phyloP scores from a whole-genome alignment of 1,284 basidiomycete genomes.

The Mrakiaceae sp. region DNA sequence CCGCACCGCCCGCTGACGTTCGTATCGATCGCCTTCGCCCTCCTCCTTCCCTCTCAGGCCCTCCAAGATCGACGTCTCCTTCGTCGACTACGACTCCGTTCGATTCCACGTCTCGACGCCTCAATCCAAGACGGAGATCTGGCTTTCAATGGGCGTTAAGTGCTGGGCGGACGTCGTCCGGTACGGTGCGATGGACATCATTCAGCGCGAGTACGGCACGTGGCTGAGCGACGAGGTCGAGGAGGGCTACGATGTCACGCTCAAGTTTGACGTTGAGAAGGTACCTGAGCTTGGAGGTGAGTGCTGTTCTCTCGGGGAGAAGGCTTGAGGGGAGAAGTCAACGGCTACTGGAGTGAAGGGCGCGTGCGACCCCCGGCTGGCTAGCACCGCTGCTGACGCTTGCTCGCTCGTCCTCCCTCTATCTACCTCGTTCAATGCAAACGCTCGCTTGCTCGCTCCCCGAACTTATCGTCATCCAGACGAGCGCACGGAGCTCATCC shows the following conservation, averaged over 20 bases:
- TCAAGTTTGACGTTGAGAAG: constrained; percentile 77
- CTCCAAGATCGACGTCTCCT: constrained; percentile 79
- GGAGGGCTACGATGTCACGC: constrained; percentile 74
- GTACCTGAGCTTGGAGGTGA: constrained; percentile 66
- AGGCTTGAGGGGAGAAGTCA: no score
- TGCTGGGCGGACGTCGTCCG: constrained; percentile 90
- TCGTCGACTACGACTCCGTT: constrained; percentile 96
- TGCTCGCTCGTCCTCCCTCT: not conserved
- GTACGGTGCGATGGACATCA: constrained; percentile 72
- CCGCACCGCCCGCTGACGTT: not conserved
- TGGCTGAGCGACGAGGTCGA: constrained; percentile 43
- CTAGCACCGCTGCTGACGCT: no score
- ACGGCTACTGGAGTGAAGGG: no score
- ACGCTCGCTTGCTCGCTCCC: not conserved
- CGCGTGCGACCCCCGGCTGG: no score
- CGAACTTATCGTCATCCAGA: constrained; percentile 41
- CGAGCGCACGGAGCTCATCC: constrained; percentile 64
- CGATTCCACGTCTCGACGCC: constrained; percentile 86
- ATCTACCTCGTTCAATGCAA: not conserved
- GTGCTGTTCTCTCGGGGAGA: constrained; percentile 24
- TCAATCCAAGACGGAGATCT: constrained; percentile 60
- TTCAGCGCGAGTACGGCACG: constrained; percentile 73
- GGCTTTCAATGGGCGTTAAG: constrained; percentile 90
- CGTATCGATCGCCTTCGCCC: not conserved
- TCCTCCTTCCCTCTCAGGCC: constrained; percentile 46